Evolutionary conservation across 73 alveolate genomes (phyloP), one percentile per base, ranked within the genome.

Genomic region (Uronychia binucleata): DNA sequence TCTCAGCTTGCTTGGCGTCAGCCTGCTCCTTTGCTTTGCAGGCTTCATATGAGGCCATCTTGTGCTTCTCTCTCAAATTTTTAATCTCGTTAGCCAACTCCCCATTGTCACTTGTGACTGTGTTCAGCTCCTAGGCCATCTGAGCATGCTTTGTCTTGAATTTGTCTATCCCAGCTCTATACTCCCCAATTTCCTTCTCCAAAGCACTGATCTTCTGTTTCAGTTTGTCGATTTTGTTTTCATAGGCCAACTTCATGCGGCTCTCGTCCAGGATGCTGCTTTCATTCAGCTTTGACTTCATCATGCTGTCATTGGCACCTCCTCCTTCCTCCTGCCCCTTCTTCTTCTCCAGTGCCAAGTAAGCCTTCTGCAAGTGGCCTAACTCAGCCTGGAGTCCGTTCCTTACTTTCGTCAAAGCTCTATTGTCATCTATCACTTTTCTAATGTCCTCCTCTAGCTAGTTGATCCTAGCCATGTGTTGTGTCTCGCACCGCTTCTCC

Each of bases 391-490:
- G 30, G 8, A 13, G 29, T 5, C 32, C 29, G 26, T 67, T 67
- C 30, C 32, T 67, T 13, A 67, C 32, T 30, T 28, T 67, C 26
- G 78, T 67, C 14, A 67, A 30, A 13, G 29, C 29, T 30, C 78
- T 67, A 67, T 67, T 67, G 32, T 67, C 78, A 5, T 67, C 78
- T 13, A 67, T 28, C 29, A 67, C 78, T 67, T 67, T 67, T 19
- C 67, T 46, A 5, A 46, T 11, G 67, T 46, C 67, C 67, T 46
- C 67, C 19, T 46, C 67, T 11, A 46, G 67, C 67, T 46, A 46
- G 19, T 46, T 46, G 19, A 46, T 46, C 67, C 67, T 46, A 46
- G n/a, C 67, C 19, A 67, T 67, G 78, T 67, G 32, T 1, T 5
- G 5, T 28, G 1, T 14, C 26, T 25, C 32, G 29, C 78, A 67